Percentiles rank a stretch among this genome's conserved stretches.
These are phyloP conservation scores for Blakeslea trispora DNA, from an alignment of 371 early-diverging fungal species.

Conservation along the genomic window DNA sequence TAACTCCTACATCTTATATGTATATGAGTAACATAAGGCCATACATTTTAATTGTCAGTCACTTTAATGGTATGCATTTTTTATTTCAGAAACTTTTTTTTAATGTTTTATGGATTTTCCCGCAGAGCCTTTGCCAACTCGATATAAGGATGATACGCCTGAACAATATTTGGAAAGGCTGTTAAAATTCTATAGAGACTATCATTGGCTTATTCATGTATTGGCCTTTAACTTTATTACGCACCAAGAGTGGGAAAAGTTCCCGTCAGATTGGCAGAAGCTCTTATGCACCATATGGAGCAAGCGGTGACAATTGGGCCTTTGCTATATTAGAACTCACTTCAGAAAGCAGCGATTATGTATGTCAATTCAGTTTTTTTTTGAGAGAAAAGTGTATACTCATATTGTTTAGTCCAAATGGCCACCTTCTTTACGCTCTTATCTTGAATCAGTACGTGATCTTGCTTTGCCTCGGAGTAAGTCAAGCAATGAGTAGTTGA, in stretches of 20 bases:
- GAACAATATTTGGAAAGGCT: slow-evolving; percentile 42
- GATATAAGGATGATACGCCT: slow-evolving; percentile 13
- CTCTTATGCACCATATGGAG: slow-evolving; percentile 24
- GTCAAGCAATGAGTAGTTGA: too few relatives aligned
- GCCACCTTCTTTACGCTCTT: slow-evolving; percentile 21
- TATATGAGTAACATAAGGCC: too few relatives aligned
- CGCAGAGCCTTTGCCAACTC: slow-evolving; percentile 7
- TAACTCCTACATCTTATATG: too few relatives aligned
- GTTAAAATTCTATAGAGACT: slow-evolving; percentile 29
- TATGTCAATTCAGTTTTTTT: too few relatives aligned
- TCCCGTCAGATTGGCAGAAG: slow-evolving; percentile 53
- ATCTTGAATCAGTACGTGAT: slow-evolving; percentile 16
- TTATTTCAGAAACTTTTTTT: too few relatives aligned
- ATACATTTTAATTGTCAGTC: too few relatives aligned
- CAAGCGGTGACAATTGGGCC: slow-evolving; percentile 27
- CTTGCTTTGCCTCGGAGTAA: slow-evolving; percentile 26
- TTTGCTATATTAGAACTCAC: slow-evolving; percentile 23
- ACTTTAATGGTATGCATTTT: too few relatives aligned
- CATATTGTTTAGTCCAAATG: slow-evolving; percentile 17
- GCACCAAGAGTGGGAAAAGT: slow-evolving; percentile 44
- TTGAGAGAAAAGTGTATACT: too few relatives aligned
- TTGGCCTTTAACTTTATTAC: slow-evolving; percentile 59
- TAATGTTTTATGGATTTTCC: neutral
- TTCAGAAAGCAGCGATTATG: slow-evolving; percentile 20
- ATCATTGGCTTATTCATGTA: slow-evolving; percentile 46